A percentile compares a stretch with the other conserved stretches of the same genome.
Evolutionary conservation across 164 flowering plant species (phyloP).

Genomic region (Liquidambar formosana): DNA sequence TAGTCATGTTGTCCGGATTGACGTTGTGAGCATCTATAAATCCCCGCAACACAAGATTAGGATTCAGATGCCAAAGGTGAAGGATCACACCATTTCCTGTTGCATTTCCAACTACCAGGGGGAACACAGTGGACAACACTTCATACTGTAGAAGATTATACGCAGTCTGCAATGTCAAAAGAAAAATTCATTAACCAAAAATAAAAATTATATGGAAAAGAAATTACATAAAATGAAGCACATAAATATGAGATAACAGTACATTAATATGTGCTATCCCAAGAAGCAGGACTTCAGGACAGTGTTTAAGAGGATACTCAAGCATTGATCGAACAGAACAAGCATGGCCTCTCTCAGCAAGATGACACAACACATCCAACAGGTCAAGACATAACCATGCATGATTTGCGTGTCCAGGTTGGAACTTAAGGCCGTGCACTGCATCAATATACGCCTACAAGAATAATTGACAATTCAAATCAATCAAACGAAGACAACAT

Average conservation of each 20-base stretch:
- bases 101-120: constrained; percentile 46
- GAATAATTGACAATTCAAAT: constrained; percentile 3
- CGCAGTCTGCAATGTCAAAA: constrained; percentile 60
- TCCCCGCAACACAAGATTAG: constrained; percentile 63
- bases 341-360: constrained; percentile 89
- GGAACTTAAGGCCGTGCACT: constrained; percentile 52
- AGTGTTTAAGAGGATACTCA: constrained; percentile 66
- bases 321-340: constrained; percentile 56
- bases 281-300: constrained; percentile 73
- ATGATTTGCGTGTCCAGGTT: constrained; percentile 53
- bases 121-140: constrained; percentile 62
- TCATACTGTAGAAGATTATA: constrained; percentile 83
- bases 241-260: constrained; percentile 9
- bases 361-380: constrained; percentile 69
- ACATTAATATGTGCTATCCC: constrained; percentile 90
- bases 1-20: constrained; percentile 49
- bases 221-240: background rate
- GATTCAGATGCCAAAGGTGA: constrained; percentile 74
- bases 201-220: background rate
- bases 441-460: constrained; percentile 62
- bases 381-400: constrained; percentile 89
- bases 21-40: constrained; percentile 42
- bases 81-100: constrained; percentile 45
- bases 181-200: constrained; percentile 12
- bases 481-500: constrained; percentile 8